phyloP scores from a whole-genome alignment of 176 grass and related monocot genomes.

The Triticum urartu region DNA sequence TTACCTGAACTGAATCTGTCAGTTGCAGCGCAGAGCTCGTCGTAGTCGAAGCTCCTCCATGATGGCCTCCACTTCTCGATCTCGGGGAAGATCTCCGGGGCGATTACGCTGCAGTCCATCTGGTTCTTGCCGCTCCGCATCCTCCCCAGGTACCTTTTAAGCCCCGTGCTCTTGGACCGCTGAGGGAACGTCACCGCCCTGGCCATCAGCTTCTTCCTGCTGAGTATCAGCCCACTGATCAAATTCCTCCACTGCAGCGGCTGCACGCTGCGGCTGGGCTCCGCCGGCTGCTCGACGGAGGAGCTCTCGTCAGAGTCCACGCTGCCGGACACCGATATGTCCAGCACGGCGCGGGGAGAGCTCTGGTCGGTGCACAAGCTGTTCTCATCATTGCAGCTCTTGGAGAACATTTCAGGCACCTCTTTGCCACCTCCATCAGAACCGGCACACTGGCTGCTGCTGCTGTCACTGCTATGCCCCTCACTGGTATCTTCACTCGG shows the following conservation, averaged over 20 bases:
- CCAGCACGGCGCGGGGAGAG: conserved; percentile 59
- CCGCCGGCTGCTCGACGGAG: conserved; percentile 44
- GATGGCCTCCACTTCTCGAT: conserved; percentile 74
- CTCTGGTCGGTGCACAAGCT: conserved; percentile 37
- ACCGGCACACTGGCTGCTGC: conserved; percentile 22
- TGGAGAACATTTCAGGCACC: conserved; percentile 26
- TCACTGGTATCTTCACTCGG: conserved; percentile 13
- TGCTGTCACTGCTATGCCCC: conserved; percentile 13
- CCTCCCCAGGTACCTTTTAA: conserved; percentile 60
- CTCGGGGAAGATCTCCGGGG: conserved; percentile 62
- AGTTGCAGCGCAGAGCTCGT: conserved; percentile 76
- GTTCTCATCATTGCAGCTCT: background rate
- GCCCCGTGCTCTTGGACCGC: conserved; percentile 42
- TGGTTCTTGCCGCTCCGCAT: conserved; percentile 55
- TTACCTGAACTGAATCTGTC: conserved; percentile 85
- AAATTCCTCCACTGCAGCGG: conserved; percentile 63
- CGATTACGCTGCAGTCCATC: conserved; percentile 41
- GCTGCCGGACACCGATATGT: conserved; percentile 43
- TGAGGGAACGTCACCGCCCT: conserved; percentile 69
- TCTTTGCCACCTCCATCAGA: conserved; percentile 26
- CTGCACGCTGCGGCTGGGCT: conserved; percentile 36
- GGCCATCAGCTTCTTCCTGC: conserved; percentile 71
- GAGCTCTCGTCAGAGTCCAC: conserved; percentile 53
- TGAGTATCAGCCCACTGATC: conserved; percentile 65
- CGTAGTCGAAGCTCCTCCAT: conserved; percentile 90